A percentile compares a stretch with the other conserved stretches of the same genome.
Evolutionary conservation across 176 grass and related monocot genomes (phyloP).

Genomic region (Sorghum bicolor): Sorghum_bicolor_NCBIv3 NC_012870.2:6442001-6442500

Average conservation of each 20-base stretch:
- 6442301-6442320: not conserved
- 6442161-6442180: too few species aligned
- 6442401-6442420: slow-evolving; percentile 36
- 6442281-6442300: not conserved
- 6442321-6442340: not conserved
- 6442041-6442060: too few species aligned
- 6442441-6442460: not conserved
- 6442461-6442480: not conserved
- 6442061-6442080: too few species aligned
- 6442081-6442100: too few species aligned
- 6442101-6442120: too few species aligned
- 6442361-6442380: slow-evolving; percentile 20
- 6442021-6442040: too few species aligned
- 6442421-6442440: not conserved
- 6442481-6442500: slow-evolving; percentile 4
- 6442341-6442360: not conserved
- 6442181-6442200: too few species aligned
- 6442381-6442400: not conserved
- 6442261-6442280: not conserved
- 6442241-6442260: not conserved
- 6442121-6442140: too few species aligned
- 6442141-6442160: too few species aligned
- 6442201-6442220: too few species aligned
- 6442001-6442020: too few species aligned
- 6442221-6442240: not conserved